Base-by-base conservation (phyloP, 176 grass and related monocot genomes). In the Cymbopogon citratus region DNA sequence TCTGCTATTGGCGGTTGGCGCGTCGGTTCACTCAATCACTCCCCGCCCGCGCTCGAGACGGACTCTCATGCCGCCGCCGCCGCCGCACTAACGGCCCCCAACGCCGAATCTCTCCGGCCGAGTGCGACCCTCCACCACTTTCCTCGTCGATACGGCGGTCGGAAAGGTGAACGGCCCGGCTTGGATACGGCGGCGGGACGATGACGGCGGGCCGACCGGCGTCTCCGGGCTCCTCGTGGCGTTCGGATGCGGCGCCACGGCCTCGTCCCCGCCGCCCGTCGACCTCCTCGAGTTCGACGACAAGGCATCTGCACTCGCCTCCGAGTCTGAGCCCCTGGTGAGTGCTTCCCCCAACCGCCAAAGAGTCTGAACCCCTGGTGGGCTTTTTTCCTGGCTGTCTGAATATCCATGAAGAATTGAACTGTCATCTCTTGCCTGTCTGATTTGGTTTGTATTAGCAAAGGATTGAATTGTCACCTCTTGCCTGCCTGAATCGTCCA, bases 201-300 rank as follows among this genome's bases (percentile, higher is more conserved):
- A 82, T 4, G 81, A 82, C 8, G 82, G 12, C 6, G 31, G 63
- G 2, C 78, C 9, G 78, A 40, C 61, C 49, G 69, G 72, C 72
- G 31, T 75, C 2, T 15, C 31, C 57, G 81, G 70, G 6, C 66
- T 86, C 29, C 81, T 94, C 33, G 88, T 89, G 52, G 71, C 80
- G 63, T 69, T 84, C 81, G 92, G 92, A 6, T 75, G 88, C 48
- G 59, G 16, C 34, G 46, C 76, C 64, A 86, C 86, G 41, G 21
- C 65, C 18, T 79, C 78, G 63, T 68, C 63, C 44, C 90, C 92
- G 15, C 81, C 92, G 1, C 45, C 89, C 81, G 66, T 98, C 44
- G 95, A 98, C 36, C 65, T 98, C 70, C 73, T 87, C 81, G 65
- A 85, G n/a, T 98, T 98, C 81, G 86, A 98, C 40, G 41, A 81